Base-by-base conservation (phyloP, 192 early-diverging fungal genomes). In the Coemansia sp. region DNA sequence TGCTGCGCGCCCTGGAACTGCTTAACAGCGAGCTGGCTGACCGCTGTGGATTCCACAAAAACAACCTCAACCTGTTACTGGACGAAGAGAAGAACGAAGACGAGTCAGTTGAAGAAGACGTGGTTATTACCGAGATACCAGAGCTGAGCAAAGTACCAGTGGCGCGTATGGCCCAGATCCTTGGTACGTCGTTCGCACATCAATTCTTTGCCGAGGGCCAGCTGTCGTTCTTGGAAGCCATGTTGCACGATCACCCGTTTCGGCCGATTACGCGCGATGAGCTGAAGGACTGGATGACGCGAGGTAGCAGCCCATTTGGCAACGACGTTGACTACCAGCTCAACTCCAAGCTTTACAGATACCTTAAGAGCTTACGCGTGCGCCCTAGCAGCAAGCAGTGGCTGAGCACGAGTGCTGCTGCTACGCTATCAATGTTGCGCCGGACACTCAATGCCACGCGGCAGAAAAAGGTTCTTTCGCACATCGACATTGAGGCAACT, bases 161-260 rank as follows among this genome's bases (percentile, higher is more conserved):
- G 12, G 36, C 41, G 2, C 72, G 63, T 8, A 40, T 75, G 42
- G 75, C 80, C 0, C 66, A 75, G 29, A 67, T 63, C 2, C 69
- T 75, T 4, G 80, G 80, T 5, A 74, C 67, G 40, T 67, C 76
- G 40, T 83, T 83, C 75, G 80, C 80, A 3, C 80, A 64, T 10
- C 57, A 67, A 44, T 75, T 75, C 43, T 83, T 83, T 66, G 36
- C 62, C 49, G 52, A 64, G 13, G 62, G 51, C 31, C 71, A 73
- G 29, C 22, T 41, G 16, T 46, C 52, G 34, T 75, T 75, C 54
- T 49, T 83, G 43, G 67, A 75, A 57, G 80, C 80, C n/a, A 78
- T 83, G 76, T 41, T 83, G 60, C 70, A 75, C 67, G 73, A 83
- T 59, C 80, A 83, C 59, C 80, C 80, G 41, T 83, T 83, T 67